Conservation (phyloP, 805 yeast species). For the Trichomonascus vanleenenianus region DNA sequence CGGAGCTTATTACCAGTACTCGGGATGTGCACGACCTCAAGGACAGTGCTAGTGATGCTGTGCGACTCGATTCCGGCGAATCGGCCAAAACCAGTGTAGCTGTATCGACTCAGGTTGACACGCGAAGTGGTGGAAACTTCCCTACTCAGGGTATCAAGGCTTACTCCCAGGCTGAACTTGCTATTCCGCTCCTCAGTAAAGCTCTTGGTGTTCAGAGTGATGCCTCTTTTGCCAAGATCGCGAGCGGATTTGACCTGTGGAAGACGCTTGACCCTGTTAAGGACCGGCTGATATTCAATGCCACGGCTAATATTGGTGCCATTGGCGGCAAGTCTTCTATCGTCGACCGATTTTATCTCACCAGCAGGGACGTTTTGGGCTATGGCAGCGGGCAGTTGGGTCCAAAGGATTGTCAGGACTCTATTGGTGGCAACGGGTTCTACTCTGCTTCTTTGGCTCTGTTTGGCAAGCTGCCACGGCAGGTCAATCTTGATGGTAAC, state of each 20-base stretch:
- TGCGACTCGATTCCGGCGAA: slow-evolving; percentile 57
- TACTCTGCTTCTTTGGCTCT: slow-evolving; percentile 46
- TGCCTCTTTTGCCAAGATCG: slow-evolving; percentile 15
- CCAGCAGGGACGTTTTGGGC: slow-evolving; percentile 55
- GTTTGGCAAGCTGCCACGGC: slow-evolving; percentile 52
- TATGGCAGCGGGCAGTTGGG: slow-evolving; percentile 61
- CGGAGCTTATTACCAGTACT: not conserved
- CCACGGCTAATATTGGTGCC: not conserved
- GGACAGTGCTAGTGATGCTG: slow-evolving; percentile 45
- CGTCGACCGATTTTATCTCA: slow-evolving; percentile 72
- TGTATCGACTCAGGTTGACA: slow-evolving; percentile 35
- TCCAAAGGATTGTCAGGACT: slow-evolving; percentile 44
- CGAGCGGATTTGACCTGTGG: not conserved
- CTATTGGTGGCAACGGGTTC: slow-evolving; percentile 61
- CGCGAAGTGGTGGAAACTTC: slow-evolving; percentile 26
- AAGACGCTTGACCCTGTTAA: slow-evolving; percentile 14
- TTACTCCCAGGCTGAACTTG: slow-evolving; percentile 22
- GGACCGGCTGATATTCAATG: slow-evolving; percentile 17
- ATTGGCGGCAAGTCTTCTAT: slow-evolving; percentile 37
- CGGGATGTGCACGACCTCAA: slow-evolving; percentile 47
- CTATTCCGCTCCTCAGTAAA: not conserved
- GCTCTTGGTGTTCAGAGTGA: not conserved
- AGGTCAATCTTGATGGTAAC: slow-evolving; percentile 20
- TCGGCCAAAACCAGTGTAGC: slow-evolving; percentile 48
- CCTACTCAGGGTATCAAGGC: slow-evolving; percentile 39